Conservation (phyloP, 169 alveolate species). For the Fabrea salina region DNA sequence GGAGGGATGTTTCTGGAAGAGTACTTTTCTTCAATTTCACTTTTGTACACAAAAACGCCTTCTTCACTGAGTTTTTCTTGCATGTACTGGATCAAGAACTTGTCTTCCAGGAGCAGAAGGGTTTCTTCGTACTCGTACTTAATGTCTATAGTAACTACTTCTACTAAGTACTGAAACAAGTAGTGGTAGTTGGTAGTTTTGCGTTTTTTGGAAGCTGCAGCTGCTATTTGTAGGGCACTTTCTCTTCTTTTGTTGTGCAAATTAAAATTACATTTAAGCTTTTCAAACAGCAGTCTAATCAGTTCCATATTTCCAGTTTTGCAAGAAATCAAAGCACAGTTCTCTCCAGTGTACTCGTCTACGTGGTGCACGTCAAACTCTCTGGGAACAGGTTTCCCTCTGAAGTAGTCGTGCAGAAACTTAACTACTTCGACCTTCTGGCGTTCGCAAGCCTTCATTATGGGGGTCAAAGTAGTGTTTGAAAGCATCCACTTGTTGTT, state of each 20-base stretch:
- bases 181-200: background rate
- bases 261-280: background rate
- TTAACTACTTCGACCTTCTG: background rate
- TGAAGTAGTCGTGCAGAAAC: background rate
- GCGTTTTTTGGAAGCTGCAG: background rate
- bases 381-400: background rate
- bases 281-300: background rate
- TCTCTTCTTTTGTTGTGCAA: background rate
- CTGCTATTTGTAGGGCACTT: background rate
- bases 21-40: background rate
- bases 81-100: background rate
- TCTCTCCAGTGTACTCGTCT: slow-evolving; percentile 11
- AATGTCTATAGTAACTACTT: background rate
- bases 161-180: background rate
- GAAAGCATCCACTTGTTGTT: background rate
- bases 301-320: slow-evolving; percentile 12
- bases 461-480: background rate
- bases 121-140: slow-evolving; percentile 14
- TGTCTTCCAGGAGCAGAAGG: slow-evolving; percentile 1
- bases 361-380: background rate
- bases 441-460: slow-evolving; percentile 19
- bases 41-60: background rate
- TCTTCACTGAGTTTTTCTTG: background rate
- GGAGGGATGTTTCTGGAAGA: background rate
- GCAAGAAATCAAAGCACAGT: slow-evolving; percentile 23